Base-by-base conservation (phyloP, 257 asterid genomes). In the Solanum dulcamara region DNA sequence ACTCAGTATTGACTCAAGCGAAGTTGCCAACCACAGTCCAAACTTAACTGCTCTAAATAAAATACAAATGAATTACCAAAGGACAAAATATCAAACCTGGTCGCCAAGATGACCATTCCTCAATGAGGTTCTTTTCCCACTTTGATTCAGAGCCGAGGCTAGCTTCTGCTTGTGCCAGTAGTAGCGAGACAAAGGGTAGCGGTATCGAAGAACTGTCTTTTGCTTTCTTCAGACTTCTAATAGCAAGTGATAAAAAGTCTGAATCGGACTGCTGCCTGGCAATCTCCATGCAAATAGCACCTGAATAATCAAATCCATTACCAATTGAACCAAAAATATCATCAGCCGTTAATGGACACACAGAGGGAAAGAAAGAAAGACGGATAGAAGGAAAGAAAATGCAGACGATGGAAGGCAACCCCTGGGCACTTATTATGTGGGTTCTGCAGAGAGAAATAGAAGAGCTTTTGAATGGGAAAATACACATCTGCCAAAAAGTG, bases 101-200 rank as follows among this genome's bases (percentile, higher is more conserved):
- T 59, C 91, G 96, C 99, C 98, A 96, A 80, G 97, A 91, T 86
- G 90, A 87, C 96, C 96, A 96, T 88, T 94, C 99, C 82, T 93
- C 91, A 2, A 38, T 89, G 87, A 96, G 93, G 91, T 90, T 89
- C 85, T 80, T 87, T 87, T 89, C 93, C 99, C 99, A 95, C 90
- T 92, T 93, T 14, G 90, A 84, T 87, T 85, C 90, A 55, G 96
- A 91, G 85, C 98, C 97, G 72, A 93, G 89, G 92, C 99, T 94
- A 50, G 93, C 99, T 93, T 96, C 98, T 89, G 98, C 97, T 91
- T 93, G 99, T 26, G 94, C 98, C 83, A 96, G 87, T 90, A 96
- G 86, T 26, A 93, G 84, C 40, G 98, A 94, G 88, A 91, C 90
- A 22, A 90, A 66, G 85, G 99, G 98, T 87, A 93, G 86, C 18